Evolutionary conservation across 257 asterid genomes (phyloP), one percentile per base, ranked within the genome.

Genomic region (Solanum peruvianum): DNA sequence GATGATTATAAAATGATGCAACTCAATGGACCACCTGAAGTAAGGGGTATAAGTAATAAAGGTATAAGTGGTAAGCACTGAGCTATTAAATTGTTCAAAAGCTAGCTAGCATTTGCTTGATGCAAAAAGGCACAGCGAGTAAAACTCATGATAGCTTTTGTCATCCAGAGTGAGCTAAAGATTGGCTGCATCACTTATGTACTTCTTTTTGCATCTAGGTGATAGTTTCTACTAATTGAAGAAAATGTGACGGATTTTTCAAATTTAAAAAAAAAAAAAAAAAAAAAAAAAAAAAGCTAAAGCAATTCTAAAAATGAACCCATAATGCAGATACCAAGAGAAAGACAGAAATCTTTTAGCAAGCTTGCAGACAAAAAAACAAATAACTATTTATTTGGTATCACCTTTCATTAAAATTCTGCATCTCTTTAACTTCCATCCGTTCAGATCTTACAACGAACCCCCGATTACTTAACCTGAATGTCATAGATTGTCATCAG

Each of bases 371-470:
- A 41, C 10, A 13, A 41, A 75, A 75, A 41, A 75, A 29, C 58
- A 75, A 75, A 41, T 75, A 41, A 20, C 6, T 16, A 47, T 75
- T 45, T 25, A n/a, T 42, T 42, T 41, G 14, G 85, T 29, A 81
- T 49, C 69, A 95, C 99, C 98, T 94, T 89, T 97, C 93, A 86
- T 88, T 88, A 90, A 90, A 92, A 86, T 86, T 88, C 62, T 95
- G 95, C 88, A 88, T 88, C 84, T 89, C 92, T 82, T 91, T 92
- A 88, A 93, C 92, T 92, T 97, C 98, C 91, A 90, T 91, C 93
- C 93, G 94, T 90, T 92, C 97, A 45, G 98, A 93, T 90, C 99
- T 93, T 89, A 97, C 95, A 29, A 91, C 56, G 88, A 91, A 91
- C 82, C 92, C 90, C 84, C 98, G 96, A 86, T 90, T 91, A 58